Evolutionary conservation across 108 stramenopile species (phyloP), one percentile per base, ranked within the genome.

Genomic region (Skeletonema marinoi): DNA sequence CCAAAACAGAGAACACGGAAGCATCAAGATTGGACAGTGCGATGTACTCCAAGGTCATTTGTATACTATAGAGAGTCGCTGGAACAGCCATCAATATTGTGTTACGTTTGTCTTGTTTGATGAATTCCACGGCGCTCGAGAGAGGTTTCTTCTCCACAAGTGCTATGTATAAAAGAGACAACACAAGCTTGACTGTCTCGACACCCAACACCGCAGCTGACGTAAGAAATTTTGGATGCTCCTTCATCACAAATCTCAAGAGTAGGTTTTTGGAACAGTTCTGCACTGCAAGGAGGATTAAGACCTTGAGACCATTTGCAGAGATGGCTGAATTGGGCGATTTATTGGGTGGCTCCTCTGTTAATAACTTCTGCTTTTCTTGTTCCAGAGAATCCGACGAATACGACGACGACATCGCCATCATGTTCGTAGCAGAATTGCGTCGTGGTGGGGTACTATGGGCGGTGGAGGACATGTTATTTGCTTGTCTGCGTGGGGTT

Each of bases 21-120:
- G 97, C 97, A 64, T 98, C 93, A 25, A 99, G 74, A 81, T 98
- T 95, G n/a, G 83, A 86, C 74, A 99, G 77, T 21, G 98, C 97
- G 21, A 95, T 75, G 82, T 97, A 99, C 71, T 98, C 93, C 77
- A 99, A 70, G 54, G 96, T 93, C 89, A 96, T 97, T 84, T 99
- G 98, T 35, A 98, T 78, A 48, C 88, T 93, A 88, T 99, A 99
- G 6, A 97, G 78, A 13, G 96, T 79, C n/a, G 96, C 96, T 9
- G 98, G 98, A 5, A 99, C 90, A 1, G 84, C 75, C 39, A 99
- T 88, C 58, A 96, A 73, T 11, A 90, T 11, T 10, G 90, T 84
- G 77, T 94, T 96, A 17, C 85, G 76, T 59, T 81, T 66, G 69
- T 98, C 97, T 36, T 87, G 75, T 62, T 68, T 73, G 21, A 94